These are phyloP conservation scores for Globisporangium irregulare DNA, from an alignment of 352 stramenopile species.

Conservation along the genomic window DNA sequence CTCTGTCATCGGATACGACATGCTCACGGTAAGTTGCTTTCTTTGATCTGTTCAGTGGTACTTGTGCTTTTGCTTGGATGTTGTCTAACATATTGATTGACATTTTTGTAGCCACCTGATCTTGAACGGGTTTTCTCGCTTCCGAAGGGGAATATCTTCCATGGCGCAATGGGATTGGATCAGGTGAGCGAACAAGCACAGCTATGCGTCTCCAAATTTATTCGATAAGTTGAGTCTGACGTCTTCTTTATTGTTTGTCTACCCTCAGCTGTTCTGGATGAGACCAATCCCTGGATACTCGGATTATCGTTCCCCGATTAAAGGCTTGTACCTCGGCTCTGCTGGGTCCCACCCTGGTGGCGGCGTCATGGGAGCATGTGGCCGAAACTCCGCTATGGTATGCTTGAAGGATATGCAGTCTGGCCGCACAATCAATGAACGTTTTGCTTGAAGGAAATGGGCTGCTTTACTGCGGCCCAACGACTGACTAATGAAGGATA, in stretches of 20 bases:
- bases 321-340: slow-evolving; percentile 81
- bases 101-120: slow-evolving; percentile 59
- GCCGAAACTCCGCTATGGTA: slow-evolving; percentile 78
- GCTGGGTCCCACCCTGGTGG: slow-evolving; percentile 86
- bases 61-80: neutral
- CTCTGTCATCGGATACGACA: slow-evolving; percentile 83
- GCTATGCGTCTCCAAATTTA: neutral
- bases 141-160: slow-evolving; percentile 88
- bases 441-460: slow-evolving; percentile 2
- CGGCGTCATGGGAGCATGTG: slow-evolving; percentile 90
- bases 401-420: slow-evolving; percentile 63
- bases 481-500: neutral
- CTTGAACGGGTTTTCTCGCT: slow-evolving; percentile 88
- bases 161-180: slow-evolving; percentile 87
- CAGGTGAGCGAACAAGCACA: slow-evolving; percentile 38
- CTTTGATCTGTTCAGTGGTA: neutral
- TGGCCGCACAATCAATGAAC: neutral
- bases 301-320: slow-evolving; percentile 79
- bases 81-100: neutral
- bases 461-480: neutral
- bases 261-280: slow-evolving; percentile 77
- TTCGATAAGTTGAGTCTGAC: neutral
- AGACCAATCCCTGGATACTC: slow-evolving; percentile 80
- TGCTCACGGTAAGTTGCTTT: slow-evolving; percentile 59
- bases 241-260: neutral